Conservation (phyloP, 768 basidiomycete genomes). For the Phlegmacium glaucopus region DNA sequence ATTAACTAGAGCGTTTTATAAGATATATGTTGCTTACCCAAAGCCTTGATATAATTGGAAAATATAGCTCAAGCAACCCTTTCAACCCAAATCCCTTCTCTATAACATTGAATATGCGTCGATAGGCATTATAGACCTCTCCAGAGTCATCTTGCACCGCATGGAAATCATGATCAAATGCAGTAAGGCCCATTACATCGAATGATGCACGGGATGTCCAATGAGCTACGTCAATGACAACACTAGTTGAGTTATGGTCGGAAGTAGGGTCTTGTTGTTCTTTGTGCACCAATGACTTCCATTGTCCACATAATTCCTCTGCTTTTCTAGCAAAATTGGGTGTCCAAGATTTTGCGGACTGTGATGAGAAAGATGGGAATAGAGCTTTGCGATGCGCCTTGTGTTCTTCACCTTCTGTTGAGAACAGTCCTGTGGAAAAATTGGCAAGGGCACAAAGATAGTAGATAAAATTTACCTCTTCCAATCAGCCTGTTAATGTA, state of each 20-base stretch:
- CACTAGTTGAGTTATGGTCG: slow-evolving; percentile 2
- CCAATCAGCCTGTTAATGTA: slow-evolving; percentile 48
- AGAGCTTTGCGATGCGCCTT: slow-evolving; percentile 44
- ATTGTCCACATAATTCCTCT: slow-evolving; percentile 43
- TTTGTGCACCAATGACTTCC: slow-evolving; percentile 30
- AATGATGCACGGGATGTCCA: slow-evolving; percentile 63
- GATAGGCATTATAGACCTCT: slow-evolving; percentile 45
- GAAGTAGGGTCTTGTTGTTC: slow-evolving; percentile 4
- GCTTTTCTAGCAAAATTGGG: slow-evolving; percentile 52
- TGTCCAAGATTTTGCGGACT: slow-evolving; percentile 40
- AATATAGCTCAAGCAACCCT: slow-evolving; percentile 40
- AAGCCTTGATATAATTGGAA: slow-evolving; percentile 42
- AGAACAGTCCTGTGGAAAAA: slow-evolving; percentile 39
- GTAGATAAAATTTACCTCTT: slow-evolving; percentile 30
- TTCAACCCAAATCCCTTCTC: slow-evolving; percentile 41
- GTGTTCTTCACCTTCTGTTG: slow-evolving; percentile 51
- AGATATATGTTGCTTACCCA: slow-evolving; percentile 32
- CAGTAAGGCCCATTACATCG: slow-evolving; percentile 61
- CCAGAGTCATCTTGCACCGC: slow-evolving; percentile 47
- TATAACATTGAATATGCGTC: slow-evolving; percentile 45
- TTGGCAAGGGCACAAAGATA: neutral
- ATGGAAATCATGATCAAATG: slow-evolving; percentile 50
- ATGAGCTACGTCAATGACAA: slow-evolving; percentile 45
- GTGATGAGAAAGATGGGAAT: slow-evolving; percentile 46
- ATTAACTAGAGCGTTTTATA: neutral